These are phyloP conservation scores for Boletus rubescentipes DNA, from an alignment of 768 basidiomycete species.

Conservation along the genomic window DNA sequence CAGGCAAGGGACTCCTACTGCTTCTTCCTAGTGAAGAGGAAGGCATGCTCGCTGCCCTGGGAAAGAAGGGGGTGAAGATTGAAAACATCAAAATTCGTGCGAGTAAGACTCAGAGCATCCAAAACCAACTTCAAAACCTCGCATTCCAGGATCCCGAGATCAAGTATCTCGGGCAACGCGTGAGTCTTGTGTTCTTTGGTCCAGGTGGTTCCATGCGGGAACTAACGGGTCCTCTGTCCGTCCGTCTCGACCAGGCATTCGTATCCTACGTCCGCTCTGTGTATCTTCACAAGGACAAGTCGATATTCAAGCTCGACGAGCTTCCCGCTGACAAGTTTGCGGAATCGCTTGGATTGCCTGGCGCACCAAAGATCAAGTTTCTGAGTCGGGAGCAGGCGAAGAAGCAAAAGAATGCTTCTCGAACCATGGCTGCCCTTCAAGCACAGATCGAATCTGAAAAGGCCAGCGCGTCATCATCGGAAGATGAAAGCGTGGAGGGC, in stretches of 20 bases:
- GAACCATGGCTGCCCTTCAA: slow-evolving; percentile 39
- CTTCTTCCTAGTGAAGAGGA: slow-evolving; percentile 90
- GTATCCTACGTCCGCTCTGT: slow-evolving; percentile 94
- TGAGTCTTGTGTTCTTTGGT: slow-evolving; percentile 37
- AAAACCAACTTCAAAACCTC: slow-evolving; percentile 87
- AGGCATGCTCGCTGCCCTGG: slow-evolving; percentile 75
- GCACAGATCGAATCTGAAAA: slow-evolving; percentile 30
- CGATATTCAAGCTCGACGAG: slow-evolving; percentile 82
- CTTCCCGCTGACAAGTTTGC: slow-evolving; percentile 85
- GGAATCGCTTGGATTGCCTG: slow-evolving; percentile 87
- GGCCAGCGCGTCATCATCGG: slow-evolving; percentile 10
- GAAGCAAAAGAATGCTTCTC: slow-evolving; percentile 71
- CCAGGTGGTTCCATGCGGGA: accelerated
- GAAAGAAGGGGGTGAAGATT: slow-evolving; percentile 67
- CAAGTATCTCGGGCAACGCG: slow-evolving; percentile 94
- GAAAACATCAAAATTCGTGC: slow-evolving; percentile 84
- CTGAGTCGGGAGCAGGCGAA: slow-evolving; percentile 64
- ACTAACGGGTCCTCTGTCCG: slow-evolving; percentile 4
- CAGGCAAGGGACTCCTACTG: slow-evolving; percentile 82
- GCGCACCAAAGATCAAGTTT: slow-evolving; percentile 95
- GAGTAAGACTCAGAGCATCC: slow-evolving; percentile 82
- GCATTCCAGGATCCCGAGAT: slow-evolving; percentile 95
- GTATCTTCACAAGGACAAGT: slow-evolving; percentile 91
- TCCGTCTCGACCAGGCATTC: slow-evolving; percentile 62
- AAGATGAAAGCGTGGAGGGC: slow-evolving; percentile 17